Evolutionary conservation across 129 eudicot genomes (phyloP), one percentile per base, ranked within the genome.

Genomic region (Tagetes erecta): DNA sequence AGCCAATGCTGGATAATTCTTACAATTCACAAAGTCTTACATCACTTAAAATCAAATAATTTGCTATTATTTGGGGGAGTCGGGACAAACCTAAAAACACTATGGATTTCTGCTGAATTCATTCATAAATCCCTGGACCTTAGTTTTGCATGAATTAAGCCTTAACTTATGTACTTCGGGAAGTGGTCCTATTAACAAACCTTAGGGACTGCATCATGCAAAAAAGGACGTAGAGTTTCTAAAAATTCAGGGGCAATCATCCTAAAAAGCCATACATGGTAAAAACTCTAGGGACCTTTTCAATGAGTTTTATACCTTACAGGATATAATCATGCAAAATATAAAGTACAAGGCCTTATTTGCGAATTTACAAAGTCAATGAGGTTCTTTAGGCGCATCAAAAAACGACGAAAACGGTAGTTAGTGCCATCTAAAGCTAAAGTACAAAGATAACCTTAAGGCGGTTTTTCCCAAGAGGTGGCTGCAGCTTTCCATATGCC

Each of bases 401-500:
- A 62, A 44, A 42, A 38, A 30, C 36, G 52, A 49, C 8, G 41
- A 50, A 36, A 59, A 39, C 64, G 45, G 57, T 57, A 64, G 57
- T 36, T 58, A 38, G 33, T 62, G 37, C 34, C 77, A 73, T 47
- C 55, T 13, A 68, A 52, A 50, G 36, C 52, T 65, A 34, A 73
- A 49, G 39, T 9, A 76, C 36, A 76, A 80, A 56, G 7, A 69
- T 8, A 77, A 90, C 98, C 98, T 94, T 94, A 69, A 94, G 71
- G 27, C 98, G 98, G 70, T 85, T 92, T 80, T 94, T 94, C 67
- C 98, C 98, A 37, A 94, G 89, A 71, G 98, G 97, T 73, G 98
- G 98, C 53, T 88, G 98, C 87, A 94, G 72, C 76, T 83, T 90
- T 45, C 98, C 98, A 72, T 94, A 94, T 58, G 98, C 85, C 20